phyloP scores from a whole-genome alignment of 1,284 basidiomycete genomes.

The Fistulina hepatica region DNA sequence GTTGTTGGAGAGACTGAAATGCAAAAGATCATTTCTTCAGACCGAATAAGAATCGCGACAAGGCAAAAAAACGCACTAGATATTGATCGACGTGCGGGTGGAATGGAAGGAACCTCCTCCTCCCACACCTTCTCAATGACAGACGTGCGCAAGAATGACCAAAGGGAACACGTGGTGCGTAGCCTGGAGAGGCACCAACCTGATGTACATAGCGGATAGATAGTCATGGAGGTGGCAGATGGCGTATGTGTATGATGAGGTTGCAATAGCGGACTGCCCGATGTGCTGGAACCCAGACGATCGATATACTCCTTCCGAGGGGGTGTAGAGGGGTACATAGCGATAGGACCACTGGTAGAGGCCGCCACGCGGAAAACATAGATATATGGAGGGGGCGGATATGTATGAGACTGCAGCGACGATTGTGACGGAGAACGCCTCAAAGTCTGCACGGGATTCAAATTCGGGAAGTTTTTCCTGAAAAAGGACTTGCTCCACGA shows the following conservation, averaged over 20 bases:
- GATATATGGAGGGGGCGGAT: slow-evolving; percentile 12
- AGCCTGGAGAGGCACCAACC: slow-evolving; percentile 74
- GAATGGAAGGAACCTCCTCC: slow-evolving; percentile 44
- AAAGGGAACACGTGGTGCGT: slow-evolving; percentile 81
- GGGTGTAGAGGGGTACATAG: slow-evolving; percentile 10
- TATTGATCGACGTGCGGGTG: slow-evolving; percentile 24
- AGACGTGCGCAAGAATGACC: slow-evolving; percentile 78
- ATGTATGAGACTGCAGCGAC: slow-evolving; percentile 2
- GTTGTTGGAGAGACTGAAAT: slow-evolving; percentile 16
- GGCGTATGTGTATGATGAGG: slow-evolving; percentile 50
- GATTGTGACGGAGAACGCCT: too few species aligned
- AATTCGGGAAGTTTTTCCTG: slow-evolving; percentile 11
- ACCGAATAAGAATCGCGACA: too few species aligned
- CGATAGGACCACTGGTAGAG: slow-evolving; percentile 11
- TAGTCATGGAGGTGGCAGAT: slow-evolving; percentile 27
- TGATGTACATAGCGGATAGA: slow-evolving; percentile 67
- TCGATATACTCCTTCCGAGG: slow-evolving; percentile 12
- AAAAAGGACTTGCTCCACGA: slow-evolving; percentile 12
- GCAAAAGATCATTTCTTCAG: too few species aligned
- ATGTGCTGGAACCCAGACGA: slow-evolving; percentile 13
- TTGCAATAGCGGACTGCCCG: slow-evolving; percentile 14
- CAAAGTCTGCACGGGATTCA: slow-evolving; percentile 3
- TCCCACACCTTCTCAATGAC: slow-evolving; percentile 82
- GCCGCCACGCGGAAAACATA: slow-evolving; percentile 13
- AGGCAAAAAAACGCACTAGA: too few species aligned